phyloP scores from a whole-genome alignment of 108 stramenopile species.

The Cyclotella distinguenda region DNA sequence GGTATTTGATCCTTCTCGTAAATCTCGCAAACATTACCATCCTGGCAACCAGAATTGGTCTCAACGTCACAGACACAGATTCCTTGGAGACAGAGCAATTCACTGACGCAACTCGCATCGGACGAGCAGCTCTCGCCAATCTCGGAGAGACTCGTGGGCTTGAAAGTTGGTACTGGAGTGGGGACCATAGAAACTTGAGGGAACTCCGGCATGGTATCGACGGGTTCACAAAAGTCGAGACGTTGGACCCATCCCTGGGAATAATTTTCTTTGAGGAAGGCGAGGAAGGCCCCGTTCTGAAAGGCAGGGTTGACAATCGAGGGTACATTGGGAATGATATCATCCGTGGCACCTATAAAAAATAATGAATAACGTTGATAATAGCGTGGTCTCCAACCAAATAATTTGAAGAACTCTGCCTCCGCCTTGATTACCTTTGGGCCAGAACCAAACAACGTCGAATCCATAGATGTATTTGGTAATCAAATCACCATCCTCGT shows the following conservation, averaged over 20 bases:
- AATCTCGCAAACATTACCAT: conserved; percentile 11
- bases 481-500: conserved; percentile 20
- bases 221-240: conserved; percentile 12
- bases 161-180: conserved; percentile 10
- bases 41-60: conserved; percentile 14
- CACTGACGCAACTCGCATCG: conserved; percentile 5
- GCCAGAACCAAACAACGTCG: conserved; percentile 34
- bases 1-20: conserved; percentile 22
- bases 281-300: conserved; percentile 6
- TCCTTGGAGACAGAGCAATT: conserved; percentile 1
- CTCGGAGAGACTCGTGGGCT: conserved; percentile 1
- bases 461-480: conserved; percentile 24
- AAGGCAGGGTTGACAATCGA: conserved; percentile 8
- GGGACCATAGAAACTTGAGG: conserved; percentile 5
- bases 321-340: conserved; percentile 17
- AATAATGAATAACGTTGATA: not conserved
- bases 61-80: conserved; percentile 22
- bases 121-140: conserved; percentile 12
- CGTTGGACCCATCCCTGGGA: conserved; percentile 13
- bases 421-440: no score
- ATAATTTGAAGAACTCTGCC: not conserved
- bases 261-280: conserved; percentile 17
- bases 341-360: conserved; percentile 9
- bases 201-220: conserved; percentile 25
- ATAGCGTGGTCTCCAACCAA: not conserved